These are phyloP conservation scores for Canna indica DNA, from an alignment of 176 grass and related monocot species.

Conservation along the genomic window DNA sequence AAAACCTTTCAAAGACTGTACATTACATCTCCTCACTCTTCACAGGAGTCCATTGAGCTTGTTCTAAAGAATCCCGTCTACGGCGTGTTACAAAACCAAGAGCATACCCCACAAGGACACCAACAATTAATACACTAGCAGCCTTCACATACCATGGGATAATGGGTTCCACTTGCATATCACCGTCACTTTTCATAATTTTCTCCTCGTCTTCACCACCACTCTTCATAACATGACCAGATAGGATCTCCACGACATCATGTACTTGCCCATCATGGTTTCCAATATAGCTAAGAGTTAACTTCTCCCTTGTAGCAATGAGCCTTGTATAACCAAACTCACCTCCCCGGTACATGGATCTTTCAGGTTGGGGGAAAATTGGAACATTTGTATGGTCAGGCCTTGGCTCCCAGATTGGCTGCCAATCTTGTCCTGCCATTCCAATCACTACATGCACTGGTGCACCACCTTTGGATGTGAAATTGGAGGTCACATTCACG, in stretches of 20 bases:
- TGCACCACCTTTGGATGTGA: slow-evolving; percentile 42
- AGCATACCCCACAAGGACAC: slow-evolving; percentile 42
- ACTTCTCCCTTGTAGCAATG: slow-evolving; percentile 65
- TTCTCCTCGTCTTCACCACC: not conserved
- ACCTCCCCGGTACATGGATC: slow-evolving; percentile 73
- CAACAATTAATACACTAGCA: slow-evolving; percentile 25
- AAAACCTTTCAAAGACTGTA: not conserved
- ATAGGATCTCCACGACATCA: slow-evolving; percentile 82
- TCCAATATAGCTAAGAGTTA: slow-evolving; percentile 56
- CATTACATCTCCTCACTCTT: slow-evolving; percentile 51
- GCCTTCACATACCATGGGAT: slow-evolving; percentile 32
- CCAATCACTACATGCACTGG: slow-evolving; percentile 93
- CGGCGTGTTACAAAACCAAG: slow-evolving; percentile 43
- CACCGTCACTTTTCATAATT: not conserved
- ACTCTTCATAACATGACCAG: slow-evolving; percentile 18
- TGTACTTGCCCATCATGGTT: slow-evolving; percentile 93
- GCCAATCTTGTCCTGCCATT: slow-evolving; percentile 81
- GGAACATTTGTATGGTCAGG: slow-evolving; percentile 49
- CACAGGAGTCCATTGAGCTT: slow-evolving; percentile 51
- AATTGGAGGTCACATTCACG: slow-evolving; percentile 49
- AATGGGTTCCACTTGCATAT: slow-evolving; percentile 7
- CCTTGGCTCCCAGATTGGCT: slow-evolving; percentile 70
- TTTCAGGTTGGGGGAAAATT: slow-evolving; percentile 62
- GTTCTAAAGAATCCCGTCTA: slow-evolving; percentile 39
- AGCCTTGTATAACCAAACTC: slow-evolving; percentile 82